phyloP scores from a whole-genome alignment of 2,329 filamentous ascomycete genomes.

The Beauveria australis region DNA sequence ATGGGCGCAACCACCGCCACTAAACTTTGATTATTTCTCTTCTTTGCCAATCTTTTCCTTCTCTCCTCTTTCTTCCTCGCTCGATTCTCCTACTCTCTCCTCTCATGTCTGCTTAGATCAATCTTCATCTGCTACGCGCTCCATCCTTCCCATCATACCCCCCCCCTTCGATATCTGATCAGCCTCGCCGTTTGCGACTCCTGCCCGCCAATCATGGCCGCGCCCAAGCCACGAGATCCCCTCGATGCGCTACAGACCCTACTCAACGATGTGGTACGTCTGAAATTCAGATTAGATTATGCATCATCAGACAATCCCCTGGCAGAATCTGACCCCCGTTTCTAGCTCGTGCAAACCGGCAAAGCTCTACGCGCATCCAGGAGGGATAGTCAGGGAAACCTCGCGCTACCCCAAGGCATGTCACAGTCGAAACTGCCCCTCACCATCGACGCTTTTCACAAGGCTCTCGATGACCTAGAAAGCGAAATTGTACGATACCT shows the following conservation, averaged over 20 bases:
- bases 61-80: background rate
- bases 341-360: constrained; percentile 49
- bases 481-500: constrained; percentile 42
- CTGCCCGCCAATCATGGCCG: constrained; percentile 21
- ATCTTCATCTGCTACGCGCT: background rate
- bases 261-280: constrained; percentile 47
- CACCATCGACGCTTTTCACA: constrained; percentile 41
- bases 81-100: background rate
- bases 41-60: background rate
- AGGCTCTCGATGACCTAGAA: constrained; percentile 48
- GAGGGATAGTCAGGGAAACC: constrained; percentile 35
- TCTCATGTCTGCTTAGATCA: background rate
- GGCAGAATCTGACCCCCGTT: constrained; percentile 9
- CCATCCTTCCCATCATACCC: background rate
- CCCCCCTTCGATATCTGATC: background rate
- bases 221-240: constrained; percentile 28
- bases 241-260: constrained; percentile 43
- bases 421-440: constrained; percentile 37
- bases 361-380: constrained; percentile 45
- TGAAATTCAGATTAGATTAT: background rate
- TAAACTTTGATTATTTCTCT: background rate
- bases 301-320: background rate
- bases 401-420: constrained; percentile 23
- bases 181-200: constrained; percentile 4
- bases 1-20: too few species aligned